Evolutionary conservation across 495 filamentous ascomycete genomes (phyloP).

Genomic region (Penicillium alfredii): DNA sequence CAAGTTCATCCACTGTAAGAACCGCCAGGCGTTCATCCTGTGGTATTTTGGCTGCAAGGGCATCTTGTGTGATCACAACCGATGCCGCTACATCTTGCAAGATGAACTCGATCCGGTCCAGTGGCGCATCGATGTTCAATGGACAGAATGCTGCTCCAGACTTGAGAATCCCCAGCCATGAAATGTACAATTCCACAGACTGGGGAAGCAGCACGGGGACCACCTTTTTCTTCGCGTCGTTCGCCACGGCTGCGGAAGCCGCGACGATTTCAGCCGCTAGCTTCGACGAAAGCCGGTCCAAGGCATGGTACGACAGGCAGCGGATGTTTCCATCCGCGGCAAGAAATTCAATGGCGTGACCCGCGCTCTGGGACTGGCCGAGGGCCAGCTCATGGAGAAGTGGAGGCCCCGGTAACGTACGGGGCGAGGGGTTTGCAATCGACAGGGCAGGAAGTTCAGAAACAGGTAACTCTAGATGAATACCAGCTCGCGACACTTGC

Average conservation of each 20-base stretch:
- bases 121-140: constrained; percentile 62
- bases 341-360: constrained; percentile 56
- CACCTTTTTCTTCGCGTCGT: constrained; percentile 25
- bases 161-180: constrained; percentile 66
- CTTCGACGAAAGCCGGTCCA: constrained; percentile 51
- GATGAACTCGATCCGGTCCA: constrained; percentile 68
- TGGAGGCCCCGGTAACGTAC: constrained; percentile 48
- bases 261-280: constrained; percentile 46
- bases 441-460: constrained; percentile 39
- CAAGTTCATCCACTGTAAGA: constrained; percentile 27
- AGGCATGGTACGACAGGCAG: constrained; percentile 49
- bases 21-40: constrained; percentile 11
- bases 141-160: constrained; percentile 78
- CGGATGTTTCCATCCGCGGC: constrained; percentile 35
- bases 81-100: constrained; percentile 57
- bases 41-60: constrained; percentile 15
- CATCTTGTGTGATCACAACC: constrained; percentile 46
- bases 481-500: constrained; percentile 12
- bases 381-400: constrained; percentile 61
- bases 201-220: constrained; percentile 70
- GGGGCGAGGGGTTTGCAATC: constrained; percentile 55
- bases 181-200: constrained; percentile 62
- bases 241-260: constrained; percentile 13
- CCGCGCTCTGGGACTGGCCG: constrained; percentile 10
- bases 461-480: constrained; percentile 9